Conservation (phyloP, 257 asterid species). For the Thymus mandschuricus region DNA sequence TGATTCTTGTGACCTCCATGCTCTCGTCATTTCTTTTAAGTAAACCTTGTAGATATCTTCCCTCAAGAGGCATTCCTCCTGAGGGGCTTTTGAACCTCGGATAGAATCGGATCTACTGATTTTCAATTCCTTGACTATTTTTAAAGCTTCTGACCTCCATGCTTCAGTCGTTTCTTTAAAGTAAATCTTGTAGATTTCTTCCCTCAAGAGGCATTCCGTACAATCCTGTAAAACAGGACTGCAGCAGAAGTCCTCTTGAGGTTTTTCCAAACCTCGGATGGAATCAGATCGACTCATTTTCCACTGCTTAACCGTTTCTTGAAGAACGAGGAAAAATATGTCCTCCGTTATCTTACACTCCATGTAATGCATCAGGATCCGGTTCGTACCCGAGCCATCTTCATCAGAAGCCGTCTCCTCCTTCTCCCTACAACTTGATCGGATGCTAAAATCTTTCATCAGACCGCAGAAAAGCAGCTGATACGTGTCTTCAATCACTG, state of each 20-base stretch:
- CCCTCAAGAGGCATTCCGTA: slow-evolving; percentile 38
- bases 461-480: slow-evolving; percentile 42
- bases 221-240: slow-evolving; percentile 10
- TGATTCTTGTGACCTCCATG: slow-evolving; percentile 37
- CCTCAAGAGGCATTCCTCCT: slow-evolving; percentile 32
- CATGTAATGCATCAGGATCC: slow-evolving; percentile 23
- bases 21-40: slow-evolving; percentile 41
- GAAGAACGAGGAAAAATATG: slow-evolving; percentile 28
- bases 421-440: slow-evolving; percentile 1
- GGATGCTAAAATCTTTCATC: slow-evolving; percentile 23
- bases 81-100: neutral
- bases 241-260: neutral
- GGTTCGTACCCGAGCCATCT: slow-evolving; percentile 14
- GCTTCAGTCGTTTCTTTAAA: slow-evolving; percentile 42
- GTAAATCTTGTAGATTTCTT: slow-evolving; percentile 42
- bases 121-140: neutral
- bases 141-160: slow-evolving; percentile 27
- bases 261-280: neutral
- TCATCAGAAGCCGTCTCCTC: neutral
- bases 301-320: slow-evolving; percentile 36
- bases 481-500: slow-evolving; percentile 51
- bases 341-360: slow-evolving; percentile 43
- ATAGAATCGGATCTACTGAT: neutral
- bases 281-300: neutral
- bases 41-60: slow-evolving; percentile 45